A percentile compares a stretch with the other conserved stretches of the same genome.
phyloP scores from a whole-genome alignment of 202 grass and related monocot species.

The Hordeum pubiflorum region DNA sequence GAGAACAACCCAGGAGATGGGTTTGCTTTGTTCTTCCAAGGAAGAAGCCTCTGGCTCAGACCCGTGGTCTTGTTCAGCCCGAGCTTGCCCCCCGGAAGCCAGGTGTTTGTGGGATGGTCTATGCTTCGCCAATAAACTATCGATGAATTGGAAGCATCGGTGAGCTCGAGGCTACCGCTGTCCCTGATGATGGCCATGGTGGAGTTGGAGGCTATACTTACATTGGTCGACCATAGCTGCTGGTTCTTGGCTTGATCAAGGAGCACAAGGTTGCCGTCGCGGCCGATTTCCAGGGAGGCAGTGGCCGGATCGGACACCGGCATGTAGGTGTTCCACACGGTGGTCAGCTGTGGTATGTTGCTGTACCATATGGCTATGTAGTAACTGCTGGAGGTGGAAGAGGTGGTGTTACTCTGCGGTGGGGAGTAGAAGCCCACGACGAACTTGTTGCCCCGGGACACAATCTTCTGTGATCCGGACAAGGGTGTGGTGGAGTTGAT shows the following conservation, averaged over 20 bases:
- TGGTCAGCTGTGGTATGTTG: slow-evolving; percentile 37
- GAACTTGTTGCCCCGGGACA: slow-evolving; percentile 41
- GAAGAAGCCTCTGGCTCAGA: slow-evolving; percentile 34
- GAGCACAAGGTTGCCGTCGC: slow-evolving; percentile 68
- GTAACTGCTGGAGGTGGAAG: slow-evolving; percentile 30
- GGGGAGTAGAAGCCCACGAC: slow-evolving; percentile 53
- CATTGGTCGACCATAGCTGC: slow-evolving; percentile 53
- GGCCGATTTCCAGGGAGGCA: slow-evolving; percentile 41
- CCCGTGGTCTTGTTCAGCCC: slow-evolving; percentile 45
- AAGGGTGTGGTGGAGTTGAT: slow-evolving; percentile 51
- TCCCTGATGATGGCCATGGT: slow-evolving; percentile 45
- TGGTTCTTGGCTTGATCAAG: slow-evolving; percentile 40
- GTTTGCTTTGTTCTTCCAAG: slow-evolving; percentile 42
- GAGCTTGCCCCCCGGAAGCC: slow-evolving; percentile 43
- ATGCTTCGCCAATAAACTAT: slow-evolving; percentile 66
- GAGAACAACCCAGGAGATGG: slow-evolving; percentile 51
- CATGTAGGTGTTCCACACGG: slow-evolving; percentile 42
- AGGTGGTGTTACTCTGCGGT: slow-evolving; percentile 21
- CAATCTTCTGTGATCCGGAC: slow-evolving; percentile 40
- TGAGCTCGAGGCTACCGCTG: slow-evolving; percentile 52
- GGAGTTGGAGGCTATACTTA: slow-evolving; percentile 25
- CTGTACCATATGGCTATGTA: slow-evolving; percentile 94
- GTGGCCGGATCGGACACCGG: slow-evolving; percentile 41
- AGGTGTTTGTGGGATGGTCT: slow-evolving; percentile 55
- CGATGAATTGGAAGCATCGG: slow-evolving; percentile 31